These are phyloP conservation scores for Coccomyxa sp. DNA, from an alignment of 139 green algal genomes.

Conservation along the genomic window DNA sequence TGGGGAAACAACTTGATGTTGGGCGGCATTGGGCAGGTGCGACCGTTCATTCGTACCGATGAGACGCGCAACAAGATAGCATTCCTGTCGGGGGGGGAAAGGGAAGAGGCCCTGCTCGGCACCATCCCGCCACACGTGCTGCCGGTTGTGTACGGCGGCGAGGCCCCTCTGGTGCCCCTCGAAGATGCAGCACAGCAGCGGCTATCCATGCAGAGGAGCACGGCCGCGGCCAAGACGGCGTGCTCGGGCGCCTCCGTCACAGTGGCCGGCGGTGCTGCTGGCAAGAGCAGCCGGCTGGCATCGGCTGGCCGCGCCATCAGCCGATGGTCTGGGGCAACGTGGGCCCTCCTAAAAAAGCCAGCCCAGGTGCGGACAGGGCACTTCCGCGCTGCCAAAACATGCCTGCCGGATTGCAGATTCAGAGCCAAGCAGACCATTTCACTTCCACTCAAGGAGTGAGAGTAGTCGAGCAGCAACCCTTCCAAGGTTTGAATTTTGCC, in stretches of 20 bases:
- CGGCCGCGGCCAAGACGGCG: not conserved
- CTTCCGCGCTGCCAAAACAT: not conserved
- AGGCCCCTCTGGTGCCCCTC: constrained; percentile 31
- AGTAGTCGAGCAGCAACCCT: too few species aligned
- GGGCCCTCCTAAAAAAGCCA: not conserved
- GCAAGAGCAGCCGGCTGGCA: not conserved
- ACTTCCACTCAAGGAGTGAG: too few species aligned
- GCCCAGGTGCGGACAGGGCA: not conserved
- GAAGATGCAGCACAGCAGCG: constrained; percentile 23
- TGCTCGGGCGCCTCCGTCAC: not conserved
- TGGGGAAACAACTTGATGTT: not conserved
- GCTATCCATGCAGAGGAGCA: constrained; percentile 1
- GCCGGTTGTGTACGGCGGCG: constrained; percentile 47
- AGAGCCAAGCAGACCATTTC: too few species aligned
- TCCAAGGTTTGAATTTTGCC: too few species aligned
- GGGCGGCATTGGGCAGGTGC: constrained; percentile 3
- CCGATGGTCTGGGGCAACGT: not conserved
- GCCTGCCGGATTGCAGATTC: too few species aligned
- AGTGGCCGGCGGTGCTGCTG: not conserved
- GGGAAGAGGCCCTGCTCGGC: constrained; percentile 10
- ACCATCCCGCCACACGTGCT: constrained; percentile 41
- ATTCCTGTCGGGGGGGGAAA: constrained; percentile 34
- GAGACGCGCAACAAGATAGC: constrained; percentile 53
- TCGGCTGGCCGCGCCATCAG: constrained; percentile 3
- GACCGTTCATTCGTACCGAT: constrained; percentile 48